Evolutionary conservation across 768 basidiomycete species (phyloP).

Genomic region (Auricularia auricula-judae): DNA sequence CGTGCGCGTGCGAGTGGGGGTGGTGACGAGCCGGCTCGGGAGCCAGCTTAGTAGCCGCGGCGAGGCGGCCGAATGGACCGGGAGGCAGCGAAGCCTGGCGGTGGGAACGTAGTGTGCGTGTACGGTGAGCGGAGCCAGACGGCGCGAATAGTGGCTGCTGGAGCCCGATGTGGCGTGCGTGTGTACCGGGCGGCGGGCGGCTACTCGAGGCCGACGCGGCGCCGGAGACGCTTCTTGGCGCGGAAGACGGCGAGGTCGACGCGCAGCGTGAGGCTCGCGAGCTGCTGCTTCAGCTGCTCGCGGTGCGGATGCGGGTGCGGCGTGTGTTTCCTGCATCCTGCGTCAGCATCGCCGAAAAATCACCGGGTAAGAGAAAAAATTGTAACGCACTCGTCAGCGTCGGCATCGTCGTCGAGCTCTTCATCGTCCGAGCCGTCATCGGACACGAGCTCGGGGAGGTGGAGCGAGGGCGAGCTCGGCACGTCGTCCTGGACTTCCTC

Average conservation of each 20-base stretch:
- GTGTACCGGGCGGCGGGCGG: background rate
- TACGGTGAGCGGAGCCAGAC: no score
- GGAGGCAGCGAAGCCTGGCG: no score
- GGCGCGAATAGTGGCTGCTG: no score
- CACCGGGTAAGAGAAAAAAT: background rate
- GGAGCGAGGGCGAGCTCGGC: background rate
- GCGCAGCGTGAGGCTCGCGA: background rate
- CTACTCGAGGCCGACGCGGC: background rate
- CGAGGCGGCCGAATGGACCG: no score
- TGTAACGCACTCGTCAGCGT: background rate
- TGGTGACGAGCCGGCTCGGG: no score
- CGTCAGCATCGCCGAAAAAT: background rate
- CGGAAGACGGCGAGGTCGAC: constrained; percentile 2
- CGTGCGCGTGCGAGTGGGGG: no score
- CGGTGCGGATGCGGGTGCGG: background rate
- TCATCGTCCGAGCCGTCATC: background rate
- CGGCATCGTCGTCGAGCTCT: background rate
- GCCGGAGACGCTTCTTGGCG: background rate
- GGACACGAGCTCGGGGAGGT: background rate
- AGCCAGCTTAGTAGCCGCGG: no score
- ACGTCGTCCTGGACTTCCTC: background rate
- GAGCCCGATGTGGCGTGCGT: no score
- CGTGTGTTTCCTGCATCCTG: background rate
- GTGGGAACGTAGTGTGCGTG: no score
- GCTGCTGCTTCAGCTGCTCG: background rate